Evolutionary conservation across 2,329 filamentous ascomycete species (phyloP).

Genomic region (Fusarium albidum): DNA sequence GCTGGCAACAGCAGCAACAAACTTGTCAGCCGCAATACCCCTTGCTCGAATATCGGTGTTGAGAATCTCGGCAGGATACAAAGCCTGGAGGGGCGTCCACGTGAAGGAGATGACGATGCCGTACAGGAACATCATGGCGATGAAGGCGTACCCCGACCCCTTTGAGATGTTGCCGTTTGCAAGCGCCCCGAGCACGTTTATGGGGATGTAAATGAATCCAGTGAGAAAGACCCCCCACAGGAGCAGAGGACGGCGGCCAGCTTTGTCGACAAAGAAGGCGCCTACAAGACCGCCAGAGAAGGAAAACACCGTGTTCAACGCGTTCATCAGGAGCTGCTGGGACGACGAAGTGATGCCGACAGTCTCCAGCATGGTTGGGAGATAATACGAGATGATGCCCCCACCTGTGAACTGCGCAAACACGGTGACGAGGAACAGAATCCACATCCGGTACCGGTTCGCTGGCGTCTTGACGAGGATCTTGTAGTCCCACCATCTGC

Average conservation of each 20-base stretch:
- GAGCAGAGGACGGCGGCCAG: neutral
- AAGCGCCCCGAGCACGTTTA: constrained; percentile 1
- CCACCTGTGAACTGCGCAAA: constrained; percentile 6
- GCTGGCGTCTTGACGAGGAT: neutral
- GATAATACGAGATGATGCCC: neutral
- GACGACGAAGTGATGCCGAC: neutral
- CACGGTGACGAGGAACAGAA: constrained; percentile 2
- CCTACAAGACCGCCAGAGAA: neutral
- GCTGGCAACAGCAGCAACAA: constrained; percentile 2
- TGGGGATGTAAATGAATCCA: constrained; percentile 1
- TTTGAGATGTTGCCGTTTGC: neutral
- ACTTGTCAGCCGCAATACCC: constrained; percentile 7
- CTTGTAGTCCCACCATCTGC: constrained; percentile 3
- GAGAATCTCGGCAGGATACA: constrained; percentile 9
- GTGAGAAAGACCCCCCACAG: constrained; percentile 4
- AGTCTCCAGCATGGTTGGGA: neutral
- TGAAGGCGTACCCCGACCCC: neutral
- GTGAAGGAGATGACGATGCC: constrained; percentile 5
- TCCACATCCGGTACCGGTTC: constrained; percentile 4
- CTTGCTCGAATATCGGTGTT: constrained; percentile 6
- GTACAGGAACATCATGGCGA: constrained; percentile 10
- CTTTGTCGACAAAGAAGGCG: constrained; percentile 1
- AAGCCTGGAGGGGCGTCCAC: constrained; percentile 7
- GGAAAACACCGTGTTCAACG: constrained; percentile 1
- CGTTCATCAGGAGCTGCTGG: neutral